Evolutionary conservation across 2,329 filamentous ascomycete species (phyloP), one percentile per base, ranked within the genome.

Genomic region (Reticulascus tulasneorum): DNA sequence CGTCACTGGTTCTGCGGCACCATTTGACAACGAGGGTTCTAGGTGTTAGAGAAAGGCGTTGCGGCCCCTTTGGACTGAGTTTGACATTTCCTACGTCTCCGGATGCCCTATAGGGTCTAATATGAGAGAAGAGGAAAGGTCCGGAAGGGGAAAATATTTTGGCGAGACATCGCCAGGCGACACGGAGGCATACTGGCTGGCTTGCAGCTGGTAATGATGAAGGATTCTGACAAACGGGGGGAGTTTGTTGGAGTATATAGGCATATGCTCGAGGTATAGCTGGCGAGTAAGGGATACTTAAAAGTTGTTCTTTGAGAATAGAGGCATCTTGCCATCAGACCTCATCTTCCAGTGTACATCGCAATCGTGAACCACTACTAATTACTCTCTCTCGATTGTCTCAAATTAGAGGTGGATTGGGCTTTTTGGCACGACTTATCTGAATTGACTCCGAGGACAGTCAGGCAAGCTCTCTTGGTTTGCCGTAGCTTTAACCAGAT

Each of bases 271-370:
- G 23, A 17, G 31, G 37, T 15, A 26, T 29, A 30, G 29, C 37
- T 19, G 20, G 17, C 24, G 29, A 34, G 25, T 33, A 26, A 18
- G 25, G 42, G 37, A 44, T 39, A 42, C 35, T 36, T 15, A 44
- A 44, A 44, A 44, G 42, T 44, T 27, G 33, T 23, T 38, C 35
- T 16, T 38, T 18, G 11, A 31, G 17, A 38, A 34, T 35, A 35
- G 33, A 35, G 24, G 33, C 24, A 23, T n/a, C n/a, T n/a, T n/a
- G n/a, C n/a, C n/a, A n/a, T n/a, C n/a, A n/a, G n/a, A n/a, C n/a
- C n/a, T n/a, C n/a, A n/a, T n/a, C n/a, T n/a, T n/a, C n/a, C n/a
- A n/a, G n/a, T n/a, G n/a, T n/a, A n/a, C n/a, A n/a, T n/a, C n/a
- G n/a, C n/a, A n/a, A n/a, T n/a, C n/a, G n/a, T n/a, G n/a, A n/a